Base-by-base conservation (phyloP, 345 rosid species). In the Dimocarpus longan region DNA sequence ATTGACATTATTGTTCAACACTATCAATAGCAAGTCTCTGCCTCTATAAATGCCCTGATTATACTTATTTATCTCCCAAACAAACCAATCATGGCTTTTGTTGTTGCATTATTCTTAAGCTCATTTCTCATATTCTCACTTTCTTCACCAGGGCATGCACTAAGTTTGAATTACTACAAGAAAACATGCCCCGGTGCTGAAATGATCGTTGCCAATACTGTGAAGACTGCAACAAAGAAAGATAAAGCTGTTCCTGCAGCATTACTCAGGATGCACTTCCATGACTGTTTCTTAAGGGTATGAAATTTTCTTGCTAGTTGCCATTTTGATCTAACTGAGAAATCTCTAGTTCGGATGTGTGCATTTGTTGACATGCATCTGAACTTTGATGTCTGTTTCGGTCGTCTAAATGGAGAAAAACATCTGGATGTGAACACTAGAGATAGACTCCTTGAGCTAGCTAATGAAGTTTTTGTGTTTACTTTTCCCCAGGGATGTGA, bases 261-360 rank as follows among this genome's bases (percentile, higher is more conserved):
- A 5, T 74, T 88, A 32, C 87, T 88, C 50, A 73, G 88, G 70
- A 86, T 88, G 90, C 90, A 88, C 83, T 84, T 88, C 83, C 88
- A 86, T 11, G 90, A 88, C 77, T 86, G 88, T 43, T 88, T 86
- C 75, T 77, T 88, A 19, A 80, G 88, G 84, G 90, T 87, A 82
- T 13, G 24, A 18, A 48, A 50, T 39, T 66, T n/a, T 19, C 21
- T 2, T 52, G 69, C 21, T 0, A 28, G 9, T 56, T 62, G 65
- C 65, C 21, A 1, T 52, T 6, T 63, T 54, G 40, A 15, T 46
- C 50, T 22, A 68, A 74, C 50, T 21, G 12, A 21, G 13, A 22
- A 60, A 22, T 60, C 65, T 9, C 28, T 1, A 60, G 28, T 21
- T 60, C n/a, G 10, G 21, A 57, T 50, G 56, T 50, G 6, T 13